A percentile compares a stretch with the other conserved stretches of the same genome.
Conservation (phyloP, 805 yeast genomes). For the Clavispora asparagi region DNA sequence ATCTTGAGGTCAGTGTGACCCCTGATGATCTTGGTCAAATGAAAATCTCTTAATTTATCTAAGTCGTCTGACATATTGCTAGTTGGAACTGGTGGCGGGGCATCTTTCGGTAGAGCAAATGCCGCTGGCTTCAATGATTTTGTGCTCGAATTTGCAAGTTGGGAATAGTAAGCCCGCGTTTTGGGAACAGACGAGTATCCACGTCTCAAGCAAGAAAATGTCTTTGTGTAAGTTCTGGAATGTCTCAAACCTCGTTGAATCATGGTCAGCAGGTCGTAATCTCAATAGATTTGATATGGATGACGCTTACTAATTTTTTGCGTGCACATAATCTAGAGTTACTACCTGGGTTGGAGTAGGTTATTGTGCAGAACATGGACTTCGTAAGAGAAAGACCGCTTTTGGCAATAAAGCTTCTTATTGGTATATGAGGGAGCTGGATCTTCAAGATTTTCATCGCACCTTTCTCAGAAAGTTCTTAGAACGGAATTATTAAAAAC, state of each 20-base stretch:
- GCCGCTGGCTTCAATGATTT: constrained; percentile 24
- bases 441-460: too few relatives aligned
- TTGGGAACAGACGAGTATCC: neutral
- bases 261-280: neutral
- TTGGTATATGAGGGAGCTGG: too few relatives aligned
- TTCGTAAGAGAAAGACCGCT: too few relatives aligned
- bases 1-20: constrained; percentile 35
- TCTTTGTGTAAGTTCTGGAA: neutral
- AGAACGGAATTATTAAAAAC: too few relatives aligned
- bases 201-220: too few relatives aligned
- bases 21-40: constrained; percentile 26
- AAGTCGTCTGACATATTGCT: neutral
- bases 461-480: too few relatives aligned
- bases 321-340: neutral
- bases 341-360: too few relatives aligned
- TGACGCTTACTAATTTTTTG: neutral
- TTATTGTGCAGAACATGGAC: too few relatives aligned
- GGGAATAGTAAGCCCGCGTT: neutral
- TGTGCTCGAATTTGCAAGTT: constrained; percentile 1
- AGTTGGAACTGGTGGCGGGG: neutral
- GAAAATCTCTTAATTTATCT: constrained; percentile 25
- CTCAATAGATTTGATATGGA: neutral
- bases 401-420: too few relatives aligned
- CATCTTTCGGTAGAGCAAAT: constrained; percentile 24
- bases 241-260: neutral